These are phyloP conservation scores for Nemania sp. DNA, from an alignment of 2,329 filamentous ascomycete species.

Conservation along the genomic window DNA sequence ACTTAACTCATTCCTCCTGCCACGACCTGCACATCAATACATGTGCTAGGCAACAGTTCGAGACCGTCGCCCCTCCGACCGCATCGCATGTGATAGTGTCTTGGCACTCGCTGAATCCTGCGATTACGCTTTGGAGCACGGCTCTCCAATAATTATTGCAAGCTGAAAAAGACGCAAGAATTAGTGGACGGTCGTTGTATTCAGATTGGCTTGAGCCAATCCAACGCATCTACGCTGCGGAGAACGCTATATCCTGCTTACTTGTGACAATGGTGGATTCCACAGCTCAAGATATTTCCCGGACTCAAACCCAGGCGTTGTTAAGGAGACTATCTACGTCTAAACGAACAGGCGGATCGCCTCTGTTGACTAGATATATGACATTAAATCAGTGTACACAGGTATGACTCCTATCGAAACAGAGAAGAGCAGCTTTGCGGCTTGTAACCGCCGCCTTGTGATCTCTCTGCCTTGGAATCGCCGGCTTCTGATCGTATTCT, in stretches of 20 bases:
- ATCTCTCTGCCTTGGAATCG: too few relatives aligned
- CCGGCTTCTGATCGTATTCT: too few relatives aligned
- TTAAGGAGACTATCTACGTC: background rate
- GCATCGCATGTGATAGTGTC: conserved; percentile 13
- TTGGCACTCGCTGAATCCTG: conserved; percentile 5
- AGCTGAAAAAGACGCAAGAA: conserved; percentile 4
- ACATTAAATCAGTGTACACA: background rate
- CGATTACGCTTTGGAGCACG: background rate
- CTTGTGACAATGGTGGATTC: background rate
- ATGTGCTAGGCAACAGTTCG: conserved; percentile 9
- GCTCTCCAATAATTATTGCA: background rate
- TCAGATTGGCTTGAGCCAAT: background rate
- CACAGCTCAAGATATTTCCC: background rate
- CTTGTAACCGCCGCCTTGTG: too few relatives aligned
- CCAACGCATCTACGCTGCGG: background rate
- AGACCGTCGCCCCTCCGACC: background rate
- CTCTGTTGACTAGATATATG: background rate
- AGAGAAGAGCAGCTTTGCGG: background rate
- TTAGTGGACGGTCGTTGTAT: conserved; percentile 4
- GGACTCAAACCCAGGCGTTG: too few relatives aligned
- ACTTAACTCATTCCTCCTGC: background rate
- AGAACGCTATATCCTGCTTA: background rate
- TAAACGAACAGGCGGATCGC: background rate
- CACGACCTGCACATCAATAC: conserved; percentile 1
- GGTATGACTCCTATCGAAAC: background rate